phyloP scores from a whole-genome alignment of 495 filamentous ascomycete genomes.

The Aspergillus incahuasiensis region DNA sequence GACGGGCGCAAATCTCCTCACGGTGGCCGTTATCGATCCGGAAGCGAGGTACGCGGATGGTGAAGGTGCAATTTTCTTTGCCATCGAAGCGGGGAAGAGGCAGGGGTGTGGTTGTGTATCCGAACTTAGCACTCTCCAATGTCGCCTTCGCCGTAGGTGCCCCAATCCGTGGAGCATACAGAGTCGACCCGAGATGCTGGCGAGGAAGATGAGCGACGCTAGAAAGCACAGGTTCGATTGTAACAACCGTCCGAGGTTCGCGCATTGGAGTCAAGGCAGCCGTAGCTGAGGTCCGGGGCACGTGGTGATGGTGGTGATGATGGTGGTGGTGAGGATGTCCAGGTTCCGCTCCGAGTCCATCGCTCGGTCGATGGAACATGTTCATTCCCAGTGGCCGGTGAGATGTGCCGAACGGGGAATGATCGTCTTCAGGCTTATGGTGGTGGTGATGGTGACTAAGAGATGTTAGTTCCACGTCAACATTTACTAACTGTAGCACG shows the following conservation, averaged over 20 bases:
- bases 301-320: slow-evolving; percentile 51
- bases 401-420: slow-evolving; percentile 31
- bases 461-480: slow-evolving; percentile 4
- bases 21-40: slow-evolving; percentile 64
- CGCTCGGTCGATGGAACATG: slow-evolving; percentile 33
- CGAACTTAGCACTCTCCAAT: slow-evolving; percentile 52
- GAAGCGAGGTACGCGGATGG: slow-evolving; percentile 75
- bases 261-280: slow-evolving; percentile 44
- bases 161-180: slow-evolving; percentile 48
- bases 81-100: slow-evolving; percentile 75
- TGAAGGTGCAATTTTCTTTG: slow-evolving; percentile 86
- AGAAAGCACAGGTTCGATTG: slow-evolving; percentile 62
- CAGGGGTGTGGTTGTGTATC: slow-evolving; percentile 65
- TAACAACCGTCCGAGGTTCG: slow-evolving; percentile 59
- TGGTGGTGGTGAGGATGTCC: slow-evolving; percentile 40
- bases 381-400: slow-evolving; percentile 31
- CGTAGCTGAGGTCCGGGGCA: slow-evolving; percentile 30
- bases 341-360: slow-evolving; percentile 39
- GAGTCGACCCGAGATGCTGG: slow-evolving; percentile 73
- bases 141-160: slow-evolving; percentile 44
- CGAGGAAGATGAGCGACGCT: slow-evolving; percentile 66
- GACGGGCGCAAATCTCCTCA: slow-evolving; percentile 73
- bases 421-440: slow-evolving; percentile 63
- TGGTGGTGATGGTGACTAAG: slow-evolving; percentile 72
- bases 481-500: slow-evolving; percentile 25